Base-by-base conservation (phyloP, 2,329 filamentous ascomycete species). In the Cladosporium sphaerospermum region DNA sequence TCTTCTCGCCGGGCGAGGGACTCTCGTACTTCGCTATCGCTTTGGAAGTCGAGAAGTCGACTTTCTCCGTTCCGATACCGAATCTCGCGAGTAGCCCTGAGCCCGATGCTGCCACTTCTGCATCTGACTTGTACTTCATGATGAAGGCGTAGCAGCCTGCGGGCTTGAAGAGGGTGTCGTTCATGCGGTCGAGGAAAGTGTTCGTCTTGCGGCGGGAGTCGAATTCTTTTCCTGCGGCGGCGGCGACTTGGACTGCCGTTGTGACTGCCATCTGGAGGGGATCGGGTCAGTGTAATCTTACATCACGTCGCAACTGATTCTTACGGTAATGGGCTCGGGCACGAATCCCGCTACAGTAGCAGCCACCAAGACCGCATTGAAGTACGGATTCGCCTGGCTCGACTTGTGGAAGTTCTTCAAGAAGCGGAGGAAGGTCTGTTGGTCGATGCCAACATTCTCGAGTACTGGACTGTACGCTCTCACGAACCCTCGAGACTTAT, bases 121-220 rank as follows among this genome's bases (percentile, higher is more conserved):
- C 54, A 6, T 64, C 58, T 0, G 62, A 41, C 33, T 66, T 67
- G 56, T 66, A 68, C 37, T 62, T 64, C 45, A 83, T 74, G 36
- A 85, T 70, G 16, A 80, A 67, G 55, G 73, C 76, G 64, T 76
- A 79, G 0, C 84, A 70, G 0, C 81, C 81, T 2, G 73, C 73
- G 0, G 81, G 80, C 44, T 71, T 73, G 63, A 84, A 85, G 54
- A 81, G 75, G 3, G 77, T 70, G 8, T 75, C 69, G 59, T 84
- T 84, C 59, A 81, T 72, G 34, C 70, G 66, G 57, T 82, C 74
- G 13, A 85, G 71, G 61, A 80, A 84, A 0, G 62, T 67, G 59
- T 82, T 83, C 0, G 76, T 73, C 40, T 72, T 67, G 59, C 69
- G 65, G 14, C 62, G 59, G 1, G 48, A 44, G 47, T 70, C 69